phyloP scores from a whole-genome alignment of 176 grass and related monocot genomes.

The Eremochloa ophiuroides region DNA sequence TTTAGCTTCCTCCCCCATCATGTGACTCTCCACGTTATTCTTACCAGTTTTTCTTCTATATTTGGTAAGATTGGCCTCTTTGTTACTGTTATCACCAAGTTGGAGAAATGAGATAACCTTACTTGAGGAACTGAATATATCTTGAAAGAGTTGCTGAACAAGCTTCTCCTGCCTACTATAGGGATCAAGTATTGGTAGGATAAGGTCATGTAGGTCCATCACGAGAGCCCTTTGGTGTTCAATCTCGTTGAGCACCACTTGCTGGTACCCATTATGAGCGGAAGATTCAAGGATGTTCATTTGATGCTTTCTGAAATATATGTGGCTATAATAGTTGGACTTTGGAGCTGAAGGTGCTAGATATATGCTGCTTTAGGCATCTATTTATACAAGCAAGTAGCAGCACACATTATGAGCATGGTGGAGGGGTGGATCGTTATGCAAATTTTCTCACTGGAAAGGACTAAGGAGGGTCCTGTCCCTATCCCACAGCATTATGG shows the following conservation, averaged over 20 bases:
- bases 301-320: background rate
- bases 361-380: background rate
- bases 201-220: background rate
- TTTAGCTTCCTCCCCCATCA: background rate
- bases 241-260: background rate
- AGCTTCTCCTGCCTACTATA: background rate
- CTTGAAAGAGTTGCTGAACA: slow-evolving; percentile 1
- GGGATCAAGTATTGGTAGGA: background rate
- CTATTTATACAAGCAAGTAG: slow-evolving; percentile 19
- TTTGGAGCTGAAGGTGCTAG: background rate
- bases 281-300: slow-evolving; percentile 25
- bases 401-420: background rate
- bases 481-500: background rate
- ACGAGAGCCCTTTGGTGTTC: slow-evolving; percentile 5
- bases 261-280: background rate
- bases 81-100: background rate
- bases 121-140: background rate
- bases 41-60: background rate
- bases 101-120: slow-evolving; percentile 21
- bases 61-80: background rate
- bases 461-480: background rate
- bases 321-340: background rate
- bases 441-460: slow-evolving; percentile 13
- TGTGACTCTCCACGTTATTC: background rate
- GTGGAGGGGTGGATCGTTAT: background rate